phyloP scores from a whole-genome alignment of 225 moss, liverwort and hornwort species.

The Sphagnum contortum region DNA sequence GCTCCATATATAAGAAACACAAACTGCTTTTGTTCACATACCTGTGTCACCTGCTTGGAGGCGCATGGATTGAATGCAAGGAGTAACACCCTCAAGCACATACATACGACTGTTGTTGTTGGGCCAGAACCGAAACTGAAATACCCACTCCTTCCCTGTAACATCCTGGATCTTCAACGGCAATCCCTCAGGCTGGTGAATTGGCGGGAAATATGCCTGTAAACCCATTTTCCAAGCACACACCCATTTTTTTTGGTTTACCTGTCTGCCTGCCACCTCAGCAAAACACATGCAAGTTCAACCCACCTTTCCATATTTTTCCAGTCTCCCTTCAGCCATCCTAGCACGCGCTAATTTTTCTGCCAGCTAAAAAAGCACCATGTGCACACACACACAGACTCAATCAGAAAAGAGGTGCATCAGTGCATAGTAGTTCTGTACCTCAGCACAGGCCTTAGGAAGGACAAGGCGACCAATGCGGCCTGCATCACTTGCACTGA shows the following conservation, averaged over 20 bases:
- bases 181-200: constrained; percentile 94
- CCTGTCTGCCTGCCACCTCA: no score
- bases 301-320: no score
- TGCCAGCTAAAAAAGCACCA: no score
- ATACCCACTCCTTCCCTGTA: constrained; percentile 94
- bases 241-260: no score
- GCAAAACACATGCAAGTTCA: no score
- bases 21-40: constrained; percentile 11
- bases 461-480: constrained; percentile 97
- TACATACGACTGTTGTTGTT: constrained; percentile 99
- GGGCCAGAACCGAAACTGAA: constrained; percentile 99
- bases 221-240: no score
- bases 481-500: constrained; percentile 99
- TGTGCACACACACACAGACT: no score
- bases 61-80: constrained; percentile 98
- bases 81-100: constrained; percentile 97
- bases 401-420: no score
- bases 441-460: constrained; percentile 99
- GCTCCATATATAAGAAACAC: not conserved
- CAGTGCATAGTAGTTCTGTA: not conserved
- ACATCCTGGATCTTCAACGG: constrained; percentile 94
- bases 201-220: constrained; percentile 95
- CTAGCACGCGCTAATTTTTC: no score
- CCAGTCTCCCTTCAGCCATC: no score
- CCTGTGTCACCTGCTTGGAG: constrained; percentile 99